Evolutionary conservation across 2,329 filamentous ascomycete genomes (phyloP).

Genomic region (Juglanconis sp.): DNA sequence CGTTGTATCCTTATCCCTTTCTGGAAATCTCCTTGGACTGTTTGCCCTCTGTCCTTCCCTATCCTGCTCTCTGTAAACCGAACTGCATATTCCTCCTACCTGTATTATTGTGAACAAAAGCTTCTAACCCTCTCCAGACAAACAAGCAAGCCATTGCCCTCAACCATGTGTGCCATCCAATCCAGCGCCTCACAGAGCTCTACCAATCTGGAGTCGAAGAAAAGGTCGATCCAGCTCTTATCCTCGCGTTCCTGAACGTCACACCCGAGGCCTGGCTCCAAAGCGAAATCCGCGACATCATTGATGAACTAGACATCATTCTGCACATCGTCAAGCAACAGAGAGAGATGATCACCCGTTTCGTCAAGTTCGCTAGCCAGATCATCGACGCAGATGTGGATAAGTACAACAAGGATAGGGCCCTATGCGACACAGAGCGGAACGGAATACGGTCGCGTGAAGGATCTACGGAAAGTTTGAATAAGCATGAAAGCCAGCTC

Average conservation of each 20-base stretch:
- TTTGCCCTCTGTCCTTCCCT: too few relatives aligned
- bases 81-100: too few relatives aligned
- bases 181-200: slow-evolving; percentile 20
- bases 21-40: too few relatives aligned
- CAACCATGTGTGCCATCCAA: slow-evolving; percentile 35
- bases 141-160: slow-evolving; percentile 37
- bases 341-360: slow-evolving; percentile 27
- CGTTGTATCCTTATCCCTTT: too few relatives aligned
- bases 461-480: background rate
- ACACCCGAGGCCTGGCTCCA: slow-evolving; percentile 40
- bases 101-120: too few relatives aligned
- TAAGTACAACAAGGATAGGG: background rate
- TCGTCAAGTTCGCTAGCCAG: slow-evolving; percentile 23
- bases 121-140: slow-evolving; percentile 18
- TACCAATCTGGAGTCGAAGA: slow-evolving; percentile 24
- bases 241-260: slow-evolving; percentile 34
- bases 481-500: background rate
- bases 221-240: background rate
- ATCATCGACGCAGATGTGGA: slow-evolving; percentile 22
- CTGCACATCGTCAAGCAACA: slow-evolving; percentile 35
- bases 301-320: slow-evolving; percentile 47
- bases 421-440: background rate
- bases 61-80: too few relatives aligned
- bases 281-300: slow-evolving; percentile 43
- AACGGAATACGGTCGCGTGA: background rate